Evolutionary conservation across 202 grass and related monocot genomes (phyloP), one percentile per base, ranked within the genome.

Genomic region (Brachypodium distachyon): DNA sequence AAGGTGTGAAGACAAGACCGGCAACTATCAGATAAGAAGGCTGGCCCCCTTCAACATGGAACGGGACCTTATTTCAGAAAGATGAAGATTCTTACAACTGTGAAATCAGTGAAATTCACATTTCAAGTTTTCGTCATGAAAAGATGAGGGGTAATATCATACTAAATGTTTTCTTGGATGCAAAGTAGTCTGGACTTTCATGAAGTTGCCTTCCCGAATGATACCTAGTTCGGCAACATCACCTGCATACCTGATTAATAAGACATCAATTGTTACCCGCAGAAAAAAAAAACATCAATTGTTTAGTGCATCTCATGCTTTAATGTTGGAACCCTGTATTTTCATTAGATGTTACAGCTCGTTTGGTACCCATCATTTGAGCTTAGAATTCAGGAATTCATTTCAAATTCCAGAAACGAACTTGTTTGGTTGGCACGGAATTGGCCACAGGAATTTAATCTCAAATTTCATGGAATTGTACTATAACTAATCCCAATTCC

Each of bases 1-100:
- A 92, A 71, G 95, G 91, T 40, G 95, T 98, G 74, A 98, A 98
- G 69, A 98, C 95, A 81, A 98, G 95, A 43, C 95, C 95, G 0
- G 91, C 91, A 37, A 98, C 82, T 88, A 98, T 94, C 60, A 98
- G 80, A 81, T 92, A 98, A 13, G 95, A 95, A 88, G 95, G 95
- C 58, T 93, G 91, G 4, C 88, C 85, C 40, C 87, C 95, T 59
- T 94, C 87, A 18, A 88, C 90, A 73, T 92, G 87, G 83, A 83
- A 92, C 0, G 91, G 91, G 17, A 98, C 95, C 95, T 98, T 86
- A 76, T 81, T 76, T 66, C 40, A 80, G 59, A 23, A 73, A 7
- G 55, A 85, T 62, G 52, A 82, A 79, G 37, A 79, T 72, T 66
- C 32, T 76, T 76, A 74, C 73, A 38, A 36, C 79, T 64, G 10